phyloP scores from a whole-genome alignment of 2,329 filamentous ascomycete genomes.

The Alternaria consortialis region DNA sequence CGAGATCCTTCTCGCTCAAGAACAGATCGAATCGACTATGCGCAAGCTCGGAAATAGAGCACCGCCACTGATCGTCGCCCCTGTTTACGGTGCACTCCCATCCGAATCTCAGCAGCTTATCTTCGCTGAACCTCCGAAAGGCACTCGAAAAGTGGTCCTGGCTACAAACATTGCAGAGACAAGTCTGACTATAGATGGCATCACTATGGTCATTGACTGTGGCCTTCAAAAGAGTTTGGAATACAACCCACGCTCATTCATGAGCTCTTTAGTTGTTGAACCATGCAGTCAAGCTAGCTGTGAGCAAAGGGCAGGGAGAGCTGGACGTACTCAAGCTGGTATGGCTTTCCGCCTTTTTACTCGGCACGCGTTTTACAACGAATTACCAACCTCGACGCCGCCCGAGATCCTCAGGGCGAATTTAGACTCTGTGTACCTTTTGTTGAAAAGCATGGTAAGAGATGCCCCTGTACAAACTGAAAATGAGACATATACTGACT shows the following conservation, averaged over 20 bases:
- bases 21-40: conserved; percentile 84
- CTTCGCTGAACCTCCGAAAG: conserved; percentile 82
- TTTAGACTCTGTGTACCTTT: conserved; percentile 62
- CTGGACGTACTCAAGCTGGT: conserved; percentile 88
- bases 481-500: no score
- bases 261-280: conserved; percentile 90
- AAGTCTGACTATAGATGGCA: conserved; percentile 88
- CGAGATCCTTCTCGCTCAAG: conserved; percentile 89
- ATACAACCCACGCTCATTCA: conserved; percentile 89
- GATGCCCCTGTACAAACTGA: no score
- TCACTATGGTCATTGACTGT: neutral
- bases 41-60: conserved; percentile 85
- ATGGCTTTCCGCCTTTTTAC: conserved; percentile 96
- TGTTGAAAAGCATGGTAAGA: no score
- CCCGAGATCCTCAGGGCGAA: conserved; percentile 95
- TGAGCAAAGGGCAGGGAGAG: conserved; percentile 90
- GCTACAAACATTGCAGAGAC: conserved; percentile 99
- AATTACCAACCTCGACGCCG: conserved; percentile 87
- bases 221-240: conserved; percentile 43
- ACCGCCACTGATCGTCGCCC: conserved; percentile 87
- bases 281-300: conserved; percentile 92
- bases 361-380: conserved; percentile 92
- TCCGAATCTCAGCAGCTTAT: conserved; percentile 92
- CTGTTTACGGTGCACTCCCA: conserved; percentile 93
- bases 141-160: conserved; percentile 87